Evolutionary conservation across 768 basidiomycete species (phyloP).

Genomic region (Trametes punicea): DNA sequence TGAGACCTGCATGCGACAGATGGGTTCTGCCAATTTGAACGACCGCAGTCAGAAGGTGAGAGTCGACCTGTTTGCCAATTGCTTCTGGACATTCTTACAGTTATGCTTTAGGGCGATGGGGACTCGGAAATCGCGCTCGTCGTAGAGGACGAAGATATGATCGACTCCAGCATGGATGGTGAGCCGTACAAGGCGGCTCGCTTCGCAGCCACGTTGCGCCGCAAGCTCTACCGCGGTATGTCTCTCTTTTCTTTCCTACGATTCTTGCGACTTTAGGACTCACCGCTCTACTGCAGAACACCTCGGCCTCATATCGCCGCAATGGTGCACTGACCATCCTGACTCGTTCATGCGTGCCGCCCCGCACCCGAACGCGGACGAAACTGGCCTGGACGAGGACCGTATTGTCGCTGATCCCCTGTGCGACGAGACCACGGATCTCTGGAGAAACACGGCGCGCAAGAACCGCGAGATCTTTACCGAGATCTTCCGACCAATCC

Average conservation of each 20-base stretch:
- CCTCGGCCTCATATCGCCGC: constrained; percentile 80
- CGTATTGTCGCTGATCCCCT: constrained; percentile 75
- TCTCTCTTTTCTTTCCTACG: neutral
- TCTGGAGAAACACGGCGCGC: constrained; percentile 71
- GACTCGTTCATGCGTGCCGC: constrained; percentile 75
- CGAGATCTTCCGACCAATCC: constrained; percentile 83
- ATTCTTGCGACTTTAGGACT: neutral
- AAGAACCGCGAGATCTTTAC: constrained; percentile 84
- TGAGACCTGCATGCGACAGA: constrained; percentile 38
- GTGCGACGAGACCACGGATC: constrained; percentile 48
- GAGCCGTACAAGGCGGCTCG: constrained; percentile 65
- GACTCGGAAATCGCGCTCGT: constrained; percentile 94
- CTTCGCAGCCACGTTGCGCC: constrained; percentile 81
- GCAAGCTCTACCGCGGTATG: constrained; percentile 77
- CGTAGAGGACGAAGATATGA: constrained; percentile 81
- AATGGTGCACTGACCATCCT: constrained; percentile 46
- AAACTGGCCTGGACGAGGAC: constrained; percentile 58
- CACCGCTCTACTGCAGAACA: constrained; percentile 54
- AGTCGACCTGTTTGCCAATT: too few relatives aligned
- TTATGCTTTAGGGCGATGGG: constrained; percentile 64
- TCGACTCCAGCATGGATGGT: constrained; percentile 78
- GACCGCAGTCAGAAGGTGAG: constrained; percentile 81
- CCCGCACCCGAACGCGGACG: constrained; percentile 66
- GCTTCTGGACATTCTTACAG: neutral
- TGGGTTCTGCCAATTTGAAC: constrained; percentile 93